Evolutionary conservation across 75 land plant species (phyloP).

Genomic region (Picea sitchensis): DNA sequence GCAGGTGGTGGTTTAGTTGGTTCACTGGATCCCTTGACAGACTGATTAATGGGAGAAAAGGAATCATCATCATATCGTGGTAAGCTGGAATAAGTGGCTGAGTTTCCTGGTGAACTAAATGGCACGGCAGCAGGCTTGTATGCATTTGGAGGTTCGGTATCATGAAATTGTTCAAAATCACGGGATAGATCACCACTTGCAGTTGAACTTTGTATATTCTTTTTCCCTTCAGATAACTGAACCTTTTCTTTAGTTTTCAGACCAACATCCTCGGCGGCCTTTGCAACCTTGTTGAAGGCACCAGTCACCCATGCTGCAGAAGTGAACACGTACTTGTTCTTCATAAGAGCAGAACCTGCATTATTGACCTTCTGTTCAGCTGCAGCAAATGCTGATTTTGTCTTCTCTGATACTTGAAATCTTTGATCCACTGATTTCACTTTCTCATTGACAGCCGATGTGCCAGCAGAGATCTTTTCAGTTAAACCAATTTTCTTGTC

Average conservation of each 20-base stretch:
- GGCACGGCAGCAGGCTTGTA: constrained; percentile 4
- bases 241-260: constrained; percentile 62
- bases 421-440: constrained; percentile 70
- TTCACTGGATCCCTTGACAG: constrained; percentile 4
- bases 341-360: constrained; percentile 76
- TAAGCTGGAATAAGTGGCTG: neutral
- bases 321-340: constrained; percentile 54
- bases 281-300: constrained; percentile 57
- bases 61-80: constrained; percentile 2
- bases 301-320: constrained; percentile 66
- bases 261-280: constrained; percentile 66
- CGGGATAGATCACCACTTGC: constrained; percentile 4
- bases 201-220: neutral
- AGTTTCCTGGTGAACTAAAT: constrained; percentile 2
- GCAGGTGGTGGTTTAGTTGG: constrained; percentile 26
- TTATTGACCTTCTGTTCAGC: constrained; percentile 70
- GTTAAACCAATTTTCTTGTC: constrained; percentile 68
- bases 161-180: constrained; percentile 20
- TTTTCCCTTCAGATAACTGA: constrained; percentile 32
- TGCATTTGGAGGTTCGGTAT: constrained; percentile 24
- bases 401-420: constrained; percentile 80
- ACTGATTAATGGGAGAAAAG: neutral
- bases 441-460: constrained; percentile 54
- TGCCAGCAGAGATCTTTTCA: constrained; percentile 61
- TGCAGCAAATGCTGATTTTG: constrained; percentile 57